Percentiles rank a stretch among this genome's conserved stretches.
Evolutionary conservation across 1,284 basidiomycete species (phyloP).

Genomic region (Stereum hirsutum): DNA sequence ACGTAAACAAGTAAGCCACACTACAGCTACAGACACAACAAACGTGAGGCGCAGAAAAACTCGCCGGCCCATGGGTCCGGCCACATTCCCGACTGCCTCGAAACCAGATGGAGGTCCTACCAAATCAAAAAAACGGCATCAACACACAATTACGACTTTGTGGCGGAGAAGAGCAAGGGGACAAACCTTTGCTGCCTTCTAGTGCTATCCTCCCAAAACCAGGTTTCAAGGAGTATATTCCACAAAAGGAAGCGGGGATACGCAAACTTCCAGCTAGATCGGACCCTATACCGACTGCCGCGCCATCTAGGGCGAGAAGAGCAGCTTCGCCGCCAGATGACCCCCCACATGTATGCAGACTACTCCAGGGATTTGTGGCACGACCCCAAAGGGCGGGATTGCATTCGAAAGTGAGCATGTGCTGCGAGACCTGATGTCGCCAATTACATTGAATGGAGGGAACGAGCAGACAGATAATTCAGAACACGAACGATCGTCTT

Average conservation of each 20-base stretch:
- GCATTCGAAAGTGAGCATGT: conserved; percentile 83
- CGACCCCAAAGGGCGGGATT: conserved; percentile 76
- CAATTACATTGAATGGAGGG: too few species aligned
- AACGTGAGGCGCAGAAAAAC: not conserved
- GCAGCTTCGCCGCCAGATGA: conserved; percentile 77
- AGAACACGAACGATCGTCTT: conserved; percentile 82
- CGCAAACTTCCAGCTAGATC: conserved; percentile 73
- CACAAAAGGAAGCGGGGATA: conserved; percentile 79
- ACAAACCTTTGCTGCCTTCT: not conserved
- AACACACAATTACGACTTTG: too few species aligned
- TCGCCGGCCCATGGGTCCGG: conserved; percentile 4
- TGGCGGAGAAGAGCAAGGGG: too few species aligned
- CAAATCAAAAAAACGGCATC: too few species aligned
- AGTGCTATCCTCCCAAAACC: conserved; percentile 17
- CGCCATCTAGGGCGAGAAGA: conserved; percentile 66
- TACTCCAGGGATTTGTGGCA: conserved; percentile 64
- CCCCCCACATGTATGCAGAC: conserved; percentile 62
- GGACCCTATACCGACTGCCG: conserved; percentile 69
- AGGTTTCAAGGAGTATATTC: conserved; percentile 77
- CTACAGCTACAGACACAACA: not conserved
- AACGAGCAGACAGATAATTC: too few species aligned
- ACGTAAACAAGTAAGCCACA: too few species aligned
- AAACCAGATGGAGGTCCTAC: conserved; percentile 1
- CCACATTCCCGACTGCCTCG: not conserved
- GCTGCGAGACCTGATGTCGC: too few species aligned